A percentile compares a stretch with the other conserved stretches of the same genome.
These are phyloP conservation scores for Diaporthe sp. DNA, from an alignment of 2,329 filamentous ascomycete species.

Conservation along the genomic window DNA sequence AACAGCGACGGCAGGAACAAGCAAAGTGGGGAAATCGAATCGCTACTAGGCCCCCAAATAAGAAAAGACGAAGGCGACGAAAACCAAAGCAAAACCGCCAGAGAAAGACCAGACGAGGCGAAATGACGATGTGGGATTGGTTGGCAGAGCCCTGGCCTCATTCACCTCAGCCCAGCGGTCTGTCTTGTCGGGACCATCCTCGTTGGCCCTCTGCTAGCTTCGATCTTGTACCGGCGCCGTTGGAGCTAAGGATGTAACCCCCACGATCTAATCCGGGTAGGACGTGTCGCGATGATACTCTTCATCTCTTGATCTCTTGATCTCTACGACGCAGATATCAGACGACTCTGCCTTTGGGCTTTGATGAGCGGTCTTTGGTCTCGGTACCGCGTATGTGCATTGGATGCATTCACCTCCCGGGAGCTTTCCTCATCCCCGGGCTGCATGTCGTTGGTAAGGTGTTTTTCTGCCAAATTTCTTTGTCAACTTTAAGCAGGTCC, in stretches of 20 bases:
- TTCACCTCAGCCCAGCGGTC: slow-evolving; percentile 28
- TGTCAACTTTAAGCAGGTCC: not conserved
- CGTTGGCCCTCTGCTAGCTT: slow-evolving; percentile 30
- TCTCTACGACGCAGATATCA: slow-evolving; percentile 10
- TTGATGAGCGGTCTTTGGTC: not conserved
- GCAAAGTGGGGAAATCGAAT: not conserved
- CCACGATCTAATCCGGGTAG: slow-evolving; percentile 27
- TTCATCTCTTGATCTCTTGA: slow-evolving; percentile 14
- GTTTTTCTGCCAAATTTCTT: not conserved
- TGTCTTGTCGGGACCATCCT: slow-evolving; percentile 37
- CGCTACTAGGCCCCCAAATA: not conserved
- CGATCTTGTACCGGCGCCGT: slow-evolving; percentile 35
- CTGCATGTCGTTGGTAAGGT: not conserved
- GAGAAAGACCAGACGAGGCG: slow-evolving; percentile 21
- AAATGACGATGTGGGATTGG: slow-evolving; percentile 1
- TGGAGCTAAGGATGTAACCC: slow-evolving; percentile 26
- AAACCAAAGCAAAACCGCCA: slow-evolving; percentile 4
- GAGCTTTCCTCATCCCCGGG: not conserved
- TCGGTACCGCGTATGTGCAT: not conserved
- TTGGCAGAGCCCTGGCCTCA: slow-evolving; percentile 1
- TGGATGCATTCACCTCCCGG: not conserved
- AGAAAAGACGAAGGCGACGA: not conserved
- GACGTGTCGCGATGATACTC: slow-evolving; percentile 14
- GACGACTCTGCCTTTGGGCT: not conserved
- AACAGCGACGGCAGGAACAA: not conserved